phyloP scores from a whole-genome alignment of 805 yeast species.

The Cyberlindnera maclurae region DNA sequence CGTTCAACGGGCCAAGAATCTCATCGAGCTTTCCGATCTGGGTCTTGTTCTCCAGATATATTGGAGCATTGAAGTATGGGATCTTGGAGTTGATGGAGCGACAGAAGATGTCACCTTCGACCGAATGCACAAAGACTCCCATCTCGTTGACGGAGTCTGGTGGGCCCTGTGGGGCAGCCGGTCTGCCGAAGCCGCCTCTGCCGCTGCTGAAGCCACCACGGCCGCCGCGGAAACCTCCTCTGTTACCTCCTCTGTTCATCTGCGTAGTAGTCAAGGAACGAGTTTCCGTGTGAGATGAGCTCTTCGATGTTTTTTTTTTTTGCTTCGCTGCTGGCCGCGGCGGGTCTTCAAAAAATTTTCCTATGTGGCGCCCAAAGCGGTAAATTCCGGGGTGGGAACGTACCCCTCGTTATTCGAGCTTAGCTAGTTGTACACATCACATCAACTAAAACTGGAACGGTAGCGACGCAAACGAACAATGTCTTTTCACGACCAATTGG shows the following conservation, averaged over 20 bases:
- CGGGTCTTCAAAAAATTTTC: slow-evolving; percentile 8
- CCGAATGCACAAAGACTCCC: slow-evolving; percentile 87
- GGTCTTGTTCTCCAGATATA: slow-evolving; percentile 91
- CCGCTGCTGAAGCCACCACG: slow-evolving; percentile 47
- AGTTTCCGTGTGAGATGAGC: slow-evolving; percentile 8
- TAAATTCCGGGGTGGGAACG: background rate
- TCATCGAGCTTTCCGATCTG: slow-evolving; percentile 97
- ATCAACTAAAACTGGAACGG: background rate
- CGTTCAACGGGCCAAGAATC: slow-evolving; percentile 94
- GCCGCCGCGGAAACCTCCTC: slow-evolving; percentile 60
- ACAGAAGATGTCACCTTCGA: slow-evolving; percentile 97
- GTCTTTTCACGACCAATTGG: background rate
- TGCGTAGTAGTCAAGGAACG: background rate
- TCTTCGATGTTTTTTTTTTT: slow-evolving; percentile 3
- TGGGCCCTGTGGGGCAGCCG: slow-evolving; percentile 81
- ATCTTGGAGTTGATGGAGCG: slow-evolving; percentile 89
- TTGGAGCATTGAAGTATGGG: slow-evolving; percentile 98
- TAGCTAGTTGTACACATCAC: no score
- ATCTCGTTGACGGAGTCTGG: slow-evolving; percentile 92
- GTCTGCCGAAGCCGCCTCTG: slow-evolving; percentile 58
- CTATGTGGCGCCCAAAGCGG: slow-evolving; percentile 1
- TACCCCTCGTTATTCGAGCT: no score
- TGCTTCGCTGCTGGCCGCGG: background rate
- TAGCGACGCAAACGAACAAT: background rate
- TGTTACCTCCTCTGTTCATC: slow-evolving; percentile 38